Percentiles rank a stretch among this genome's conserved stretches.
phyloP scores from a whole-genome alignment of 164 flowering plant species.

The Protea cynaroides region DNA sequence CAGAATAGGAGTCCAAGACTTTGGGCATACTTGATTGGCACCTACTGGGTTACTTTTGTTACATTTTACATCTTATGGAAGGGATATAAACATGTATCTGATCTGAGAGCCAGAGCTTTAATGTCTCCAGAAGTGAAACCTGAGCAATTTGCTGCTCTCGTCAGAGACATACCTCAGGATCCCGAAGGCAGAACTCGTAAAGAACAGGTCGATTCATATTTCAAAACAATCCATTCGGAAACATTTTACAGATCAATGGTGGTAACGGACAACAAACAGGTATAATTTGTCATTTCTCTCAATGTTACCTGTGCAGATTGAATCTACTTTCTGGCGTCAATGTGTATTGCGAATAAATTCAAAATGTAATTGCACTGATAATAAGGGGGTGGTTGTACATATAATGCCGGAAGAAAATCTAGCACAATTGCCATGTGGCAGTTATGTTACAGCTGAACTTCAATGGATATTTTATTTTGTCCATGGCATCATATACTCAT shows the following conservation, averaged over 20 bases:
- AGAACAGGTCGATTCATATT: slow-evolving; percentile 89
- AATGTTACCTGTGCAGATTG: neutral
- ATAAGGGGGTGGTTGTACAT: too few species aligned
- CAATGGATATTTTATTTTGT: too few species aligned
- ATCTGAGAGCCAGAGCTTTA: slow-evolving; percentile 57
- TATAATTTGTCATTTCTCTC: slow-evolving; percentile 9
- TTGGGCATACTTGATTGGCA: slow-evolving; percentile 70
- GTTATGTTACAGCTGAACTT: too few species aligned
- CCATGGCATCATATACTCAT: too few species aligned
- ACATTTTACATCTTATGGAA: slow-evolving; percentile 71
- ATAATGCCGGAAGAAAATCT: too few species aligned
- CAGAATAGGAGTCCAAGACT: slow-evolving; percentile 62
- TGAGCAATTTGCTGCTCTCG: slow-evolving; percentile 78
- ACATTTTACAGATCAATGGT: slow-evolving; percentile 75
- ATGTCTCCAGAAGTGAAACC: slow-evolving; percentile 49
- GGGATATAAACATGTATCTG: slow-evolving; percentile 76
- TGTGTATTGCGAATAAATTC: too few species aligned
- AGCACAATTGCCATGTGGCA: too few species aligned
- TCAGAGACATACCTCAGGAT: slow-evolving; percentile 72
- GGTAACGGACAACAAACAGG: slow-evolving; percentile 76
- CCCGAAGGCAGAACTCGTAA: slow-evolving; percentile 59
- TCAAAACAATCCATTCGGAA: slow-evolving; percentile 67
- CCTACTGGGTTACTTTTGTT: slow-evolving; percentile 82
- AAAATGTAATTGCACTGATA: too few species aligned
- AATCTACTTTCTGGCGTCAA: too few species aligned